A percentile compares a stretch with the other conserved stretches of the same genome.
These are phyloP conservation scores for Aegilops sharonensis DNA, from an alignment of 176 grass and related monocot genomes.

Conservation along the genomic window DNA sequence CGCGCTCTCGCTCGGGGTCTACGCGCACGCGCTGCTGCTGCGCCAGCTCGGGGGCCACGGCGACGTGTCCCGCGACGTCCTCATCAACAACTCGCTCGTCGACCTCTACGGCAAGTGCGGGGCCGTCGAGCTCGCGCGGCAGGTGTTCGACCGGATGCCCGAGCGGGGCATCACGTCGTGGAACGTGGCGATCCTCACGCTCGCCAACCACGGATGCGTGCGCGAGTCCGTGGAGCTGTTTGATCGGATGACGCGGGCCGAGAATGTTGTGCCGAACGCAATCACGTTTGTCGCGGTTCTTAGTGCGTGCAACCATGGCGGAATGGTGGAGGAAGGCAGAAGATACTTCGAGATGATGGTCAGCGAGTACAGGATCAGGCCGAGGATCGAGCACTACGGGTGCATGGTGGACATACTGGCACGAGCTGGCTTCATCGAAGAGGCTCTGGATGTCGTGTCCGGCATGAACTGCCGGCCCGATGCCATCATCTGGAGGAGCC, in stretches of 20 bases:
- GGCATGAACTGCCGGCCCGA: conserved; percentile 65
- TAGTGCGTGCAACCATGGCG: conserved; percentile 77
- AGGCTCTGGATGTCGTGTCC: conserved; percentile 60
- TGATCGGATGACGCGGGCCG: conserved; percentile 29
- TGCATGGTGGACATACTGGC: conserved; percentile 90
- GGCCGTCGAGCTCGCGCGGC: conserved; percentile 43
- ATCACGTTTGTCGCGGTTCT: conserved; percentile 73
- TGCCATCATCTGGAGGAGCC: conserved; percentile 86
- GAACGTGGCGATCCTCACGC: conserved; percentile 80
- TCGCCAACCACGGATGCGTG: conserved; percentile 68
- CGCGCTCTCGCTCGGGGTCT: conserved; percentile 66
- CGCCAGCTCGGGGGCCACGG: conserved; percentile 39
- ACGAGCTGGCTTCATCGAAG: conserved; percentile 66
- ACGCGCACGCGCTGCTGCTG: conserved; percentile 70
- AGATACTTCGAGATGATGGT: conserved; percentile 64
- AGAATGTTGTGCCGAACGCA: conserved; percentile 47
- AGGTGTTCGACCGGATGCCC: conserved; percentile 85
- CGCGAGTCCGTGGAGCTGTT: conserved; percentile 50
- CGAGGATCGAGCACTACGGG: conserved; percentile 79
- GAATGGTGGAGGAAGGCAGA: conserved; percentile 55
- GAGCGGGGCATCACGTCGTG: conserved; percentile 58
- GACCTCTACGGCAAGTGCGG: conserved; percentile 83
- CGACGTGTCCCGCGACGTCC: conserved; percentile 48
- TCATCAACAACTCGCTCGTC: conserved; percentile 87
- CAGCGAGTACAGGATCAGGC: conserved; percentile 40